Evolutionary conservation across 805 yeast species (phyloP), one percentile per base, ranked within the genome.

Genomic region (Schwanniomyces yamadae): DNA sequence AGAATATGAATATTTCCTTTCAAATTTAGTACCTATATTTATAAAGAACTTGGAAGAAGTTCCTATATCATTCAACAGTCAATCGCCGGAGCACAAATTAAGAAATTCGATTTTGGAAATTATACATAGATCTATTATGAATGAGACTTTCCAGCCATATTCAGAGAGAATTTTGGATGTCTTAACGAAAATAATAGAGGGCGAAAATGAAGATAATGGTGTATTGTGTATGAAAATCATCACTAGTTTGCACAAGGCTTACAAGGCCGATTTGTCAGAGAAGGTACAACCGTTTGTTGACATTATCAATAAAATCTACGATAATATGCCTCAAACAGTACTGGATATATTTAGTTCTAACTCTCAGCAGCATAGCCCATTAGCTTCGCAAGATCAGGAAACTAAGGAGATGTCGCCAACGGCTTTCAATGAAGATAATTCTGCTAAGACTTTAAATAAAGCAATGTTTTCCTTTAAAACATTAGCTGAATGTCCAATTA

Each of bases 141-240:
- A 84, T 54, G 96, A 89, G 23, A 73, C 82, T 2, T 79, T 88
- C 52, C 83, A 82, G 52, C 84, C 84, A 0, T 80, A 80, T 55
- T 80, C 90, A 1, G 63, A 64, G 22, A 70, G 69, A 23, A 71
- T 88, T 13, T 65, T 85, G 49, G 81, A 77, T 23, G 63, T 71
- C 7, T 63, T 91, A 36, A 77, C 81, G 49, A 58, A 66, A 15
- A 64, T 84, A 10, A 66, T 91, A 40, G 77, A 75, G 13, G 69
- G 65, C 11, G 99, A 95, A 53, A 93, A 93, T 56, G 99, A 95
- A 59, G 97, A 90, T 42, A 93, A 93, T 57, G 98, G 98, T 33
- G 87, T 89, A 1, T 69, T 88, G 34, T 84, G 95, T 57, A 80
- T 93, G 84, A 89, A 87, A 55, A 82, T 88, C 37, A 72, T 90